These are phyloP conservation scores for Populus davidiana DNA, from an alignment of 345 rosid genomes.

Conservation along the genomic window DNA sequence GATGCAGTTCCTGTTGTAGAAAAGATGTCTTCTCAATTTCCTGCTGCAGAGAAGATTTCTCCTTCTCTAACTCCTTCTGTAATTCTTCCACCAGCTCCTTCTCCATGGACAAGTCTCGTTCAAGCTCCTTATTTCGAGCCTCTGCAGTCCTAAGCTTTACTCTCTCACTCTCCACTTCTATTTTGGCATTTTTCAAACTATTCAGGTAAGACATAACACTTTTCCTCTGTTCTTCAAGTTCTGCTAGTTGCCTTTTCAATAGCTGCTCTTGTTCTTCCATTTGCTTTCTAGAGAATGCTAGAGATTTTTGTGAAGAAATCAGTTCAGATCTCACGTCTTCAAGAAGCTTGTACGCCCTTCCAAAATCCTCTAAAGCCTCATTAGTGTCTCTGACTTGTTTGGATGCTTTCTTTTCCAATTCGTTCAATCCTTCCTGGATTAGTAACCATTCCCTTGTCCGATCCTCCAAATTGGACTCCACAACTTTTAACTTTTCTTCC, in stretches of 20 bases:
- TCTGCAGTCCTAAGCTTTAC: constrained; percentile 63
- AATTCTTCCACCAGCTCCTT: constrained; percentile 49
- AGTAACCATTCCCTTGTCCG: constrained; percentile 70
- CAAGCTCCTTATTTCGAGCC: constrained; percentile 64
- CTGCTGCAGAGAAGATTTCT: constrained; percentile 52
- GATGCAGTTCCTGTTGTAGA: constrained; percentile 49
- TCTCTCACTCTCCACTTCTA: constrained; percentile 68
- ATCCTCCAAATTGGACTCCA: constrained; percentile 57
- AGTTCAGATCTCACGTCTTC: constrained; percentile 66
- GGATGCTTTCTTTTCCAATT: constrained; percentile 41
- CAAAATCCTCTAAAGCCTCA: constrained; percentile 55
- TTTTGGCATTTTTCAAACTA: constrained; percentile 60
- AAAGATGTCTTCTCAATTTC: constrained; percentile 46
- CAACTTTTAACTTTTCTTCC: constrained; percentile 58
- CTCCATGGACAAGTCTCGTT: constrained; percentile 46
- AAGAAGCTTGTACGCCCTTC: constrained; percentile 68
- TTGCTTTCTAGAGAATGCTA: constrained; percentile 54
- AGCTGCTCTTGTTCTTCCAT: constrained; percentile 59
- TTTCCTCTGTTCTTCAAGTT: constrained; percentile 65
- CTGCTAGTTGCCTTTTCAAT: constrained; percentile 45
- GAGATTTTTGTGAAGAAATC: constrained; percentile 64
- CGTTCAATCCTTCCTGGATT: constrained; percentile 59
- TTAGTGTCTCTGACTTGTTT: constrained; percentile 45
- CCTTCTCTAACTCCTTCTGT: constrained; percentile 50
- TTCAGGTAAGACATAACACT: constrained; percentile 54